These are phyloP conservation scores for Coffea canephora DNA, from an alignment of 257 asterid genomes.

Conservation along the genomic window DNA sequence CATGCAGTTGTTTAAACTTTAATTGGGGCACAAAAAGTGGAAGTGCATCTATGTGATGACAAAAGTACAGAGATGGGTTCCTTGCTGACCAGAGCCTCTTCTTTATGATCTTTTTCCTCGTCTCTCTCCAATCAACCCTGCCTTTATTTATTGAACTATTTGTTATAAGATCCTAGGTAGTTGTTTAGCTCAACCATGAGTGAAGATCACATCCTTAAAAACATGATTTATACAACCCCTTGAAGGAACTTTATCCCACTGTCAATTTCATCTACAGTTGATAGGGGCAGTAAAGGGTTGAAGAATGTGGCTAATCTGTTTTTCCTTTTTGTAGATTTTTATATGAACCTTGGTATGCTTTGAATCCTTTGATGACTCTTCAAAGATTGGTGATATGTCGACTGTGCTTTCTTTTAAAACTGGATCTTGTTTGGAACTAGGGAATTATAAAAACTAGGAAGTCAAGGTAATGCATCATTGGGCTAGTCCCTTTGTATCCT, in stretches of 20 bases:
- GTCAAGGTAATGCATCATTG: not conserved
- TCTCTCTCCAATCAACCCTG: not conserved
- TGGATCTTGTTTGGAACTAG: not conserved
- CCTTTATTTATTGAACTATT: too few relatives aligned
- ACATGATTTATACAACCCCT: not conserved
- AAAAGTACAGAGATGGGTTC: conserved; percentile 7
- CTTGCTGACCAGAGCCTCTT: conserved; percentile 12
- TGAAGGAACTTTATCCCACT: not conserved
- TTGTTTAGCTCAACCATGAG: not conserved
- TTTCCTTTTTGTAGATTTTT: too few relatives aligned
- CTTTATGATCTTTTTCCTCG: not conserved
- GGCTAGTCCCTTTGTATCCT: not conserved
- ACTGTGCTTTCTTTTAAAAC: not conserved
- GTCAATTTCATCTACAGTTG: not conserved
- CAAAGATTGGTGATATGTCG: not conserved
- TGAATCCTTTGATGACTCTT: not conserved
- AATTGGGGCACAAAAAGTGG: conserved; percentile 18
- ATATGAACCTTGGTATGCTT: not conserved
- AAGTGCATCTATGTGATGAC: conserved; percentile 36
- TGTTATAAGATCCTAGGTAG: not conserved
- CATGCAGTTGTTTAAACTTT: conserved; percentile 22
- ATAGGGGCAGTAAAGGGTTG: not conserved
- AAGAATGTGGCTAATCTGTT: not conserved
- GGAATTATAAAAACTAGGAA: too few relatives aligned
- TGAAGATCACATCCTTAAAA: not conserved